Base-by-base conservation (phyloP, 164 flowering plant species). In the Chimonanthus salicifolius region DNA sequence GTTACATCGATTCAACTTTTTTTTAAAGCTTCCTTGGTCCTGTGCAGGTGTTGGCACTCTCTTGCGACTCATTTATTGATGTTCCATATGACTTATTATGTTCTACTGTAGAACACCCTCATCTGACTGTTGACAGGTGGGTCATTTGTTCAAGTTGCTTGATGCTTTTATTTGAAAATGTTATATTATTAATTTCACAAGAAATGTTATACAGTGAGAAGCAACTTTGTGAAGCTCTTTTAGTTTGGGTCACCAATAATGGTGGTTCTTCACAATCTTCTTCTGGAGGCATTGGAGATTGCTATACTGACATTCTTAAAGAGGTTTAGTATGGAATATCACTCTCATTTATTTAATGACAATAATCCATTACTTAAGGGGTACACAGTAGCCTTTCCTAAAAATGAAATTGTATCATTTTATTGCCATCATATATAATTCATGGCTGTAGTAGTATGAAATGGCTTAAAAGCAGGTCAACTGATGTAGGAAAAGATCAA, bases 121-220 rank as follows among this genome's bases (percentile, higher is more conserved):
- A 83, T 62, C 78, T 92, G 86, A 90, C 92, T 9, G 78, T 90
- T 58, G 85, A 88, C 71, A 92, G 97, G 97, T 92, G 74, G 3
- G 78, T 74, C 7, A 15, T 63, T 47, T 13, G 7, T 44, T 62
- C 33, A 4, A 18, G 62, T 75, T n/a, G 47, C 54, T 8, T 75
- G 50, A 33, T 65, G 45, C 10, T 67, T 68, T 72, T 65, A 45
- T 68, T 16, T 62, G n/a, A 66, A 51, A 67, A 3, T 21, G 0
- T 47, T 49, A 49, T 6, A 33, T 70, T 71, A 67, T 67, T 81
- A 15, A 77, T 70, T 18, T 76, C 3, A 15, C 4, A 54, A 9
- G 8, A 67, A 21, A 51, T 73, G 43, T 74, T 82, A 71, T 16
- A 67, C 81, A 92, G 97, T 79, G 97, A 92, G 81, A 90, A 78